These are phyloP conservation scores for Pilasporangium apinafurcum DNA, from an alignment of 352 stramenopile genomes.

Conservation along the genomic window DNA sequence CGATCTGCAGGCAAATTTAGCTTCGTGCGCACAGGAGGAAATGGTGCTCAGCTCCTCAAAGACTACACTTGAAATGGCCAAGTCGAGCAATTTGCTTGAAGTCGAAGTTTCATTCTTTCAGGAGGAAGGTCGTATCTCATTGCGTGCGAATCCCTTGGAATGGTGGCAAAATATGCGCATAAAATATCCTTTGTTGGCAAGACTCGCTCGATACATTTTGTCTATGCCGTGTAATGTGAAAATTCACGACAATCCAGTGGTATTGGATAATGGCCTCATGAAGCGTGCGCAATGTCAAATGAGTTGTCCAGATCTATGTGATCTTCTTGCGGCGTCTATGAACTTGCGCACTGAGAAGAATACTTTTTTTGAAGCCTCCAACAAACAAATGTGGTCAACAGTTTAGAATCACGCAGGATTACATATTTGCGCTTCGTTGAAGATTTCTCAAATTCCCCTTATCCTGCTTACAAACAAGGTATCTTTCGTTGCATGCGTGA, in stretches of 20 bases:
- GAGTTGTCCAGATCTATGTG: constrained; percentile 28
- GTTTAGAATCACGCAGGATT: too few relatives aligned
- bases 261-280: constrained; percentile 34
- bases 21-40: constrained; percentile 66
- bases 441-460: too few relatives aligned
- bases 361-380: constrained; percentile 25
- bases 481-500: too few relatives aligned
- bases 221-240: constrained; percentile 51
- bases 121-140: constrained; percentile 47
- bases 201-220: constrained; percentile 58
- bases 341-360: constrained; percentile 51
- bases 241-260: constrained; percentile 41
- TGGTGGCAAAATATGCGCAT: constrained; percentile 73
- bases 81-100: constrained; percentile 71
- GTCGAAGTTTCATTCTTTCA: constrained; percentile 78
- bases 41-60: constrained; percentile 65
- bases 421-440: too few relatives aligned
- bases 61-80: constrained; percentile 54
- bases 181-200: constrained; percentile 75
- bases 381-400: constrained; percentile 48
- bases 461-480: too few relatives aligned
- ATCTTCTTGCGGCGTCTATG: constrained; percentile 42
- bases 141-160: constrained; percentile 59
- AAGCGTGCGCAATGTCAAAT: constrained; percentile 27
- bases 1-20: constrained; percentile 66